A percentile compares a stretch with the other conserved stretches of the same genome.
These are phyloP conservation scores for Solanum virginianum DNA, from an alignment of 257 asterid genomes.

Conservation along the genomic window DNA sequence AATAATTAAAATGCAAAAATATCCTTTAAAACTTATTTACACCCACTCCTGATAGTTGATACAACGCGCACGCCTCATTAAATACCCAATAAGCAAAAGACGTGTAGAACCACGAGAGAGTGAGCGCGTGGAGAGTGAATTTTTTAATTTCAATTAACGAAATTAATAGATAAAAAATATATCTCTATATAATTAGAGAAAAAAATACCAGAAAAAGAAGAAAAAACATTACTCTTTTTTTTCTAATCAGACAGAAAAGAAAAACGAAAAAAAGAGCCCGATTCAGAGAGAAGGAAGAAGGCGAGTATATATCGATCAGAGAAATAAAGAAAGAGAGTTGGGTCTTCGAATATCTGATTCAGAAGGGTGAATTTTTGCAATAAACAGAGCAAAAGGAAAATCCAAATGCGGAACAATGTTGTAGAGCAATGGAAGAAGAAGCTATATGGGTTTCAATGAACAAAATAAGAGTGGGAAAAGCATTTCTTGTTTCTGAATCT, in stretches of 20 bases:
- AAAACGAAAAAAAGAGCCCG: conserved; percentile 24
- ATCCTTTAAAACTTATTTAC: background rate
- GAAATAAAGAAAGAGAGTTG: conserved; percentile 18
- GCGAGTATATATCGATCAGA: conserved; percentile 13
- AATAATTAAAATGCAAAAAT: background rate
- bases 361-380: background rate
- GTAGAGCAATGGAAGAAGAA: conserved; percentile 44
- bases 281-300: conserved; percentile 22
- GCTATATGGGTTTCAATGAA: conserved; percentile 38
- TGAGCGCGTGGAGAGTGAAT: background rate
- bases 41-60: background rate
- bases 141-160: background rate
- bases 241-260: conserved; percentile 26
- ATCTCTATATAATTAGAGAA: background rate
- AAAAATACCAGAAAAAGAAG: background rate
- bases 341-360: conserved; percentile 8
- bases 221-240: background rate
- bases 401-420: conserved; percentile 31
- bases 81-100: background rate
- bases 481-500: conserved; percentile 21
- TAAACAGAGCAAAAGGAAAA: conserved; percentile 49
- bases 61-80: background rate
- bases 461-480: conserved; percentile 18
- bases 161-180: background rate
- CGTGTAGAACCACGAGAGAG: background rate